These are phyloP conservation scores for Colletotrichum sp. DNA, from an alignment of 2,329 filamentous ascomycete genomes.

Conservation along the genomic window DNA sequence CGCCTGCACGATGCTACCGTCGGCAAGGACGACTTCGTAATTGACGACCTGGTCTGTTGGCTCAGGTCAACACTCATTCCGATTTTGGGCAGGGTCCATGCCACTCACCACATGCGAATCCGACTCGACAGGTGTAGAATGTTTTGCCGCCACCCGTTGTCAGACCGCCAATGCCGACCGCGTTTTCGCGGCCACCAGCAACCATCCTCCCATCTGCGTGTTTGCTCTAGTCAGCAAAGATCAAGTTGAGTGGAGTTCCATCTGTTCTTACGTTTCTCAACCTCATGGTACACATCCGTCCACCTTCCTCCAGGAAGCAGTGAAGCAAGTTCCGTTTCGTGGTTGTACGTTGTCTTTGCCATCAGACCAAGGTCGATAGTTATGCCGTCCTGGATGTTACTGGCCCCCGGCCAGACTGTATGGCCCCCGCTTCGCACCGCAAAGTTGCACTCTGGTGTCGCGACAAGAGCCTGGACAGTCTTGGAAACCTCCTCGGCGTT, in stretches of 20 bases:
- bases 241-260: neutral
- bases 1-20: conserved; percentile 44
- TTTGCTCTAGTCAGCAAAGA: neutral
- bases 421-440: neutral
- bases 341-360: neutral
- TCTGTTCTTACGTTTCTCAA: neutral
- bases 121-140: conserved; percentile 25
- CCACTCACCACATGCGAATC: conserved; percentile 19
- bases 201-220: neutral
- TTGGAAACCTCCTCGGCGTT: conserved; percentile 26
- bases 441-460: neutral
- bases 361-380: conserved; percentile 39
- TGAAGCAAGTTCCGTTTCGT: neutral
- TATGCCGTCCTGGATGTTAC: conserved; percentile 47
- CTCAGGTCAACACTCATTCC: neutral
- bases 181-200: neutral
- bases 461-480: neutral
- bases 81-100: neutral
- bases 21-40: conserved; percentile 36
- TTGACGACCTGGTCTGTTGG: neutral
- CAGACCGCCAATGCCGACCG: conserved; percentile 33
- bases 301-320: neutral
- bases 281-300: neutral
- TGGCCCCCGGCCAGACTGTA: conserved; percentile 19
- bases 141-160: conserved; percentile 30